Evolutionary conservation across 176 grass and related monocot species (phyloP).

Genomic region (Sorghum bicolor): DNA sequence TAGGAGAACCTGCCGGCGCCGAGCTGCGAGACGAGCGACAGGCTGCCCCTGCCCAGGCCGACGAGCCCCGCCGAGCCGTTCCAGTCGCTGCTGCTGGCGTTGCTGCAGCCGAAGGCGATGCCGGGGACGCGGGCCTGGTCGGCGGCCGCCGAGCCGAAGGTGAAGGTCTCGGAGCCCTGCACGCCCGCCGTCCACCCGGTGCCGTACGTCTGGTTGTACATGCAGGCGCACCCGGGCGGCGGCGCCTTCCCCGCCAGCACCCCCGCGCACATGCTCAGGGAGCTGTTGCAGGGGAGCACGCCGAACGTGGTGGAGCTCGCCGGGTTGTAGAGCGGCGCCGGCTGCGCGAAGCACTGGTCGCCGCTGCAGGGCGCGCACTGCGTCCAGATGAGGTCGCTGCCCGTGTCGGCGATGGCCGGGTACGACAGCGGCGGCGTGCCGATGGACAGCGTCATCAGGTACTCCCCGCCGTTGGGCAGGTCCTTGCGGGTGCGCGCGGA

Average conservation of each 20-base stretch:
- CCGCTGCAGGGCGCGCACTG: conserved; percentile 55
- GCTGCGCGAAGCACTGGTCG: conserved; percentile 44
- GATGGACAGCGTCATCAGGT: conserved; percentile 63
- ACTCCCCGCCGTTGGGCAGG: conserved; percentile 45
- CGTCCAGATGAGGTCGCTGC: conserved; percentile 77
- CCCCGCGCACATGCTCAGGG: conserved; percentile 37
- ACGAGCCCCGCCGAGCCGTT: conserved; percentile 53
- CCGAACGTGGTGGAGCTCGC: conserved; percentile 52
- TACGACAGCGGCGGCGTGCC: conserved; percentile 55
- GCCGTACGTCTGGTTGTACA: conserved; percentile 65
- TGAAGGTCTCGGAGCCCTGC: conserved; percentile 58
- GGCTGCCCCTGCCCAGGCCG: conserved; percentile 39
- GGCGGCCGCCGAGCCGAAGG: conserved; percentile 37
- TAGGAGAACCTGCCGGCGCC: conserved; percentile 65
- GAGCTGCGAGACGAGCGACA: conserved; percentile 72
- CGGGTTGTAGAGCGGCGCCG: conserved; percentile 47
- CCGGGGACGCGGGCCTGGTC: conserved; percentile 20
- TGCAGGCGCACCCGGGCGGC: conserved; percentile 43
- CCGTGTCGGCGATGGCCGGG: conserved; percentile 57
- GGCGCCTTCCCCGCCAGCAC: background rate
- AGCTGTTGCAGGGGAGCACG: conserved; percentile 51
- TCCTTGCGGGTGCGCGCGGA: conserved; percentile 32
- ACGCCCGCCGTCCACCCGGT: conserved; percentile 61
- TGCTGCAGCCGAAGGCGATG: conserved; percentile 61
- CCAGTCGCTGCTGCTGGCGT: conserved; percentile 39